Conservation (phyloP, 108 stramenopile species). For the Skeletonema menzelii region DNA sequence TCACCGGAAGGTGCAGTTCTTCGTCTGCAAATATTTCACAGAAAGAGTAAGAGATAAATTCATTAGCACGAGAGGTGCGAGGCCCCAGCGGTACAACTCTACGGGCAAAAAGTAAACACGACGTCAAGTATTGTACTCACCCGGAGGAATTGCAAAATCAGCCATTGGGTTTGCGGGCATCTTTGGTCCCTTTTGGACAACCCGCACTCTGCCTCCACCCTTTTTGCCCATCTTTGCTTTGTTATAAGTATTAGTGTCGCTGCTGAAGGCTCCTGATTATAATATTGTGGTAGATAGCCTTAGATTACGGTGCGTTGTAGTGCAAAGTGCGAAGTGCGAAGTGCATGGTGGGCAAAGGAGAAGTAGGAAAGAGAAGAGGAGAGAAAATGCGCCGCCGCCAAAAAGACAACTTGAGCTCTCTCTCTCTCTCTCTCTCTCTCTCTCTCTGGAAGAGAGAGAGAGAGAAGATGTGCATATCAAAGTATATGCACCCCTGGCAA, state of each 20-base stretch:
- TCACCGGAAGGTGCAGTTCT: conserved; percentile 66
- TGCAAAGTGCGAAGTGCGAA: no score
- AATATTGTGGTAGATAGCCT: no score
- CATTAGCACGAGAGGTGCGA: background rate
- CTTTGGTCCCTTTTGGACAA: conserved; percentile 74
- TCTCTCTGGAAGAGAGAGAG: no score
- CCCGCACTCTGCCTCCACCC: conserved; percentile 61
- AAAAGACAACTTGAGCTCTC: no score
- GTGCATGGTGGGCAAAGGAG: no score
- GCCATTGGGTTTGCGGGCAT: conserved; percentile 64
- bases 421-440: no score
- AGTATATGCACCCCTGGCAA: no score
- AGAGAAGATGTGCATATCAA: no score
- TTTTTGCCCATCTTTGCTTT: conserved; percentile 64
- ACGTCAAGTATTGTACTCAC: background rate
- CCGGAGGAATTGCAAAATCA: conserved; percentile 51
- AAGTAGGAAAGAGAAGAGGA: no score
- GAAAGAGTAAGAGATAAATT: background rate
- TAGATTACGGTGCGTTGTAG: no score
- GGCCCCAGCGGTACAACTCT: background rate
- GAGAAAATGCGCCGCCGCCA: no score
- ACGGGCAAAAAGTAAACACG: background rate
- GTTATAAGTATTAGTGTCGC: background rate
- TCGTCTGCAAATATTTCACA: conserved; percentile 33
- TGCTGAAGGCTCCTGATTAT: background rate